Evolutionary conservation across 108 stramenopile genomes (phyloP).

Genomic region (Nitzschia sp.): DNA sequence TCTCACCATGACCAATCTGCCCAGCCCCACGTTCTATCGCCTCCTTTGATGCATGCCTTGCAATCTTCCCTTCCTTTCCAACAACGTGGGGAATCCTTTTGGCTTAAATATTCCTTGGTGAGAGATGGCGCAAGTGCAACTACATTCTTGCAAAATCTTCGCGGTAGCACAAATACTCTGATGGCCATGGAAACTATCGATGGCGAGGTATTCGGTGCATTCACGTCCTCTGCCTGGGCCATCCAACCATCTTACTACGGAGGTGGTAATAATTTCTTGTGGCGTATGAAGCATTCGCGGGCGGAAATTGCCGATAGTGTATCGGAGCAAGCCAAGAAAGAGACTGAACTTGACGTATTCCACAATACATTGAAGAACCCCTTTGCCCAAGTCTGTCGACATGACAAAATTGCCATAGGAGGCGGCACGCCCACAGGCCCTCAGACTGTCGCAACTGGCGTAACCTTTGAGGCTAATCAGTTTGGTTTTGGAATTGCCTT

Average conservation of each 20-base stretch:
- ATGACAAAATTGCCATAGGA: conserved; percentile 51
- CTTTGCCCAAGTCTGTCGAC: conserved; percentile 50
- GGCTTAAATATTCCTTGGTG: conserved; percentile 60
- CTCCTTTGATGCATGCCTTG: conserved; percentile 54
- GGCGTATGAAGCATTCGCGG: conserved; percentile 47
- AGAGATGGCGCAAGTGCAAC: conserved; percentile 58
- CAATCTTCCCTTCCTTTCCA: conserved; percentile 43
- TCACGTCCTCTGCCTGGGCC: conserved; percentile 63
- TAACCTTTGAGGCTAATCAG: conserved; percentile 13
- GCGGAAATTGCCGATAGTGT: conserved; percentile 1
- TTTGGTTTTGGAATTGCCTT: conserved; percentile 63
- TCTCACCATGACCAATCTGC: conserved; percentile 38
- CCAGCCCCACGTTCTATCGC: conserved; percentile 53
- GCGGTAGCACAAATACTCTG: conserved; percentile 51
- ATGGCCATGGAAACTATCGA: conserved; percentile 71
- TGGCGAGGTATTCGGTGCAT: conserved; percentile 80
- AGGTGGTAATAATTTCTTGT: conserved; percentile 52
- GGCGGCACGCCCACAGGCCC: conserved; percentile 34
- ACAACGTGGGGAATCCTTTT: conserved; percentile 45
- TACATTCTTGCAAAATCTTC: conserved; percentile 35
- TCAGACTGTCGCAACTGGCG: not conserved
- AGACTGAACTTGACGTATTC: conserved; percentile 59
- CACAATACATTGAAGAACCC: conserved; percentile 36
- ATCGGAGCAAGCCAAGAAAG: conserved; percentile 55
- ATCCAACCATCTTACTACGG: conserved; percentile 48